Evolutionary conservation across 2,329 filamentous ascomycete species (phyloP), one percentile per base, ranked within the genome.

Genomic region (Ramichloridium luteum): DNA sequence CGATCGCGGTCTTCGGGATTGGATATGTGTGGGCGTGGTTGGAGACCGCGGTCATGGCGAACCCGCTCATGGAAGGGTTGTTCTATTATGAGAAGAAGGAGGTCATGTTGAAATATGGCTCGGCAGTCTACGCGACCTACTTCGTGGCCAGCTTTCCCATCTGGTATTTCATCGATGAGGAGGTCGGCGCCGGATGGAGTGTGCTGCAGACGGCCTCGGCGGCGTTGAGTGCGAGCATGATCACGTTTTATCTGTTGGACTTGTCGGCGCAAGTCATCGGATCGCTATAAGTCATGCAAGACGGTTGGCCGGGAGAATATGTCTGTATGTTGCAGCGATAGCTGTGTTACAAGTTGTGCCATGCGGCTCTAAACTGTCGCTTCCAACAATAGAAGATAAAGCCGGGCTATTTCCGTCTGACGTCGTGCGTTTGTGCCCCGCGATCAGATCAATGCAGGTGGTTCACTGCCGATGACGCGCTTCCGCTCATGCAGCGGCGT

Each of bases 41-140:
- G 20, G 20, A 23, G 20, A 23, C 20, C 8, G n/a, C 8, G 20
- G 20, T n/a, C 20, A 23, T 23, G 20, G 20, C 20, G 20, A 23
- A 23, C n/a, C 20, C 20, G 20, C 20, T 23, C 20, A 23, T 23
- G 20, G 20, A 23, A n/a, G n/a, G 8, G 20, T n/a, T 8, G n/a
- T 23, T 23, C n/a, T 23, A 23, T 23, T 23, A 23, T 23, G 20
- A 23, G 20, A 23, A 23, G 20, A 23, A 8, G 20, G 20, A 23
- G 8, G 20, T 23, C 20, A 23, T 23, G 20, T 23, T 23, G 20
- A 8, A n/a, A n/a, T 23, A 8, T 23, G 20, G 20, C 8, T 23
- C 20, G 20, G 20, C 20, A n/a, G n/a, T 23, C n/a, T 23, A 23
- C n/a, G 20, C 20, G 20, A 23, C 20, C 8, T 23, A 23, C n/a